Base-by-base conservation (phyloP, 208 protist genomes). In the Trypanosoma cruzi region DNA sequence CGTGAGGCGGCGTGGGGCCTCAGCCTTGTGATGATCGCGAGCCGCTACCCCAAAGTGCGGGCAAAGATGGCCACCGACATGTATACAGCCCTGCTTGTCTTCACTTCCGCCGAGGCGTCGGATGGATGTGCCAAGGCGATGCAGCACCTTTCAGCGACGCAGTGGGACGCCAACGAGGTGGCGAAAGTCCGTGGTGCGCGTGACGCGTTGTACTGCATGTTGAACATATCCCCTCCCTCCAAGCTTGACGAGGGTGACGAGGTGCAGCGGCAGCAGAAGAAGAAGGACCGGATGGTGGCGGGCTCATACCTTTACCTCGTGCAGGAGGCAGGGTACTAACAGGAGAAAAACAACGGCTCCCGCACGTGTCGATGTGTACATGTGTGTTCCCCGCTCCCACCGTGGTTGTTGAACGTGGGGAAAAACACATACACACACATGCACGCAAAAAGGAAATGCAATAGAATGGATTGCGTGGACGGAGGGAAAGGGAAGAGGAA, bases 21-120 rank as follows among this genome's bases (percentile, higher is more conserved):
- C n/a, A 72, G 81, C 40, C 85, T 97, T 32, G 81, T 85, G 28
- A 92, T 97, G 85, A 70, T 97, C 48, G 93, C 88, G 22, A 96
- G 87, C 57, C 89, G 89, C 52, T 98, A 94, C 68, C 94, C 94
- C 0, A 97, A 96, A 80, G 94, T 98, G 29, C 87, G 94, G 5
- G 85, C 86, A 3, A 87, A 82, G 40, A 84, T 93, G 68, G 92
- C 75, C 16, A 78, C 80, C 24, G 86, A 97, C 55, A 80, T 98
- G 26, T 97, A 98, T 78, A 94, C 90, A 32, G 79, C 92, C 10
- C 76, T 98, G 28, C 74, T 97, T 14, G 76, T 95, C 13, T 62
- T 88, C 24, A 81, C 85, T 2, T 80, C 89, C 18, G 65, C 22
- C 18, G 56, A 46, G 26, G 40, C 74, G 28, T 16, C 63, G 16